Evolutionary conservation across 2,329 filamentous ascomycete genomes (phyloP).

Genomic region (Epichloe gansuensis): DNA sequence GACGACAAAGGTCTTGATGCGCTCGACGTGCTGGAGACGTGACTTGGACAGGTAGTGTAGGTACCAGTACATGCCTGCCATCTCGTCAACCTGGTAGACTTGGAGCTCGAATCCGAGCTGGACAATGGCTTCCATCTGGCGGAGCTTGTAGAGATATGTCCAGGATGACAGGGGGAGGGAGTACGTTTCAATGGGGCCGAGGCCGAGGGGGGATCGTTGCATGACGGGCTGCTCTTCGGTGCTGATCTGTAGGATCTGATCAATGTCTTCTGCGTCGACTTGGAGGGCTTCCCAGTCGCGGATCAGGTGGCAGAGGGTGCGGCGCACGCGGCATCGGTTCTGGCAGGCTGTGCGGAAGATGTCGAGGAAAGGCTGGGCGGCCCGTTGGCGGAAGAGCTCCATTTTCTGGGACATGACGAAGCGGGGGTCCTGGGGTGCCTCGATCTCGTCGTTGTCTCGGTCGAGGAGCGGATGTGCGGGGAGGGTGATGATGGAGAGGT

Average conservation of each 20-base stretch:
- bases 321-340: constrained; percentile 78
- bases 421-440: constrained; percentile 59
- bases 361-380: constrained; percentile 64
- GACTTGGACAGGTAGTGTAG: constrained; percentile 60
- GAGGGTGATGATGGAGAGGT: constrained; percentile 65
- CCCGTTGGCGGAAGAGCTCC: constrained; percentile 51
- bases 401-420: constrained; percentile 62
- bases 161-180: constrained; percentile 72
- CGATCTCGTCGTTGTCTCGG: constrained; percentile 61
- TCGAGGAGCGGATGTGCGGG: constrained; percentile 60
- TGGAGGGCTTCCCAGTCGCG: constrained; percentile 76
- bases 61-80: constrained; percentile 85
- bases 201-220: constrained; percentile 23
- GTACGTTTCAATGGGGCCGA: constrained; percentile 39
- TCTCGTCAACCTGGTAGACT: constrained; percentile 75
- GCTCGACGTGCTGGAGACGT: constrained; percentile 54
- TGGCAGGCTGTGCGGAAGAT: constrained; percentile 75
- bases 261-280: constrained; percentile 65
- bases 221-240: constrained; percentile 48
- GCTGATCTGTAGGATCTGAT: constrained; percentile 50
- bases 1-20: constrained; percentile 55
- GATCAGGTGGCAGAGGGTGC: constrained; percentile 75
- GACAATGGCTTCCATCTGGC: constrained; percentile 72
- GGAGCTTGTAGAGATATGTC: constrained; percentile 83
- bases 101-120: constrained; percentile 91